Evolutionary conservation across 163 green algal genomes (phyloP).

Genomic region (Trebouxia gelatinosa): DNA sequence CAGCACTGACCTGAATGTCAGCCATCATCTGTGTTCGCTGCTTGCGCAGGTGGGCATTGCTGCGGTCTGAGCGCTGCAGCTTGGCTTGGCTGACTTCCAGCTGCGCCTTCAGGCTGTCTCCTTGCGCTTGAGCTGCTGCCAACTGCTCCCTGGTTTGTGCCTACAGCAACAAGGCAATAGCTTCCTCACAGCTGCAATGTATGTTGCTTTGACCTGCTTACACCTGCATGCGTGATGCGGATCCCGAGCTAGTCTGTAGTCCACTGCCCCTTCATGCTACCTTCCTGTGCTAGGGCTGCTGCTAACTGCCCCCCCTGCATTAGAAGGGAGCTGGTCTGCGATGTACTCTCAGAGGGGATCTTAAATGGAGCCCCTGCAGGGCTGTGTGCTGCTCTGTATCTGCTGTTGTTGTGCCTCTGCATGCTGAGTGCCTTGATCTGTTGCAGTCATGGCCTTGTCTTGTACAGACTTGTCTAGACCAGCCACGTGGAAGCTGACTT

Average conservation of each 20-base stretch:
- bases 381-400: too few relatives aligned
- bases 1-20: constrained; percentile 14
- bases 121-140: not conserved
- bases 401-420: too few relatives aligned
- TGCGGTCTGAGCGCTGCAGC: constrained; percentile 5
- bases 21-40: constrained; percentile 22
- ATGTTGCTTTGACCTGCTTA: not conserved
- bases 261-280: not conserved
- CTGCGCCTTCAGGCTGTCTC: not conserved
- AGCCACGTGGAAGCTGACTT: too few relatives aligned
- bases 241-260: too few relatives aligned
- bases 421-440: too few relatives aligned
- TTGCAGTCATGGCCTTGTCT: too few relatives aligned
- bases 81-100: constrained; percentile 16
- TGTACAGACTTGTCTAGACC: too few relatives aligned
- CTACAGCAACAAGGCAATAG: not conserved
- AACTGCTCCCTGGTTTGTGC: constrained; percentile 1
- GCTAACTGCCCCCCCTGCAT: not conserved
- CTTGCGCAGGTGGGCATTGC: constrained; percentile 26
- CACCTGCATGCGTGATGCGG: not conserved
- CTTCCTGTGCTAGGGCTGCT: not conserved
- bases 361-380: too few relatives aligned
- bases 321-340: too few relatives aligned
- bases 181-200: not conserved
- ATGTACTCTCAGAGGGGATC: too few relatives aligned